Evolutionary conservation across 345 rosid species (phyloP).

Genomic region (Populus tremula): DNA sequence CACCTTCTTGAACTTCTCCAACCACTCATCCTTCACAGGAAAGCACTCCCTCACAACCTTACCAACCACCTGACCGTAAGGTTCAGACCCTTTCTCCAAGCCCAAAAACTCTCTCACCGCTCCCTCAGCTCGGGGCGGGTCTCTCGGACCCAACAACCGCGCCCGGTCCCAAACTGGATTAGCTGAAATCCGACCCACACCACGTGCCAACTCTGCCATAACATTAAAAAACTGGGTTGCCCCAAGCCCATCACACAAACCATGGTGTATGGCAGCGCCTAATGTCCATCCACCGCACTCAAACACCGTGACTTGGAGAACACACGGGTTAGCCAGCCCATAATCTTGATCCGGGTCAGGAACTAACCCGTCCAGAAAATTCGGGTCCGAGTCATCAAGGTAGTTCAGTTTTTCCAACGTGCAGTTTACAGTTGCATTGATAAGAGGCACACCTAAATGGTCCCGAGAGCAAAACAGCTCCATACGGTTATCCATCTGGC

Average conservation of each 20-base stretch:
- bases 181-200: slow-evolving; percentile 38
- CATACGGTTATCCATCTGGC: slow-evolving; percentile 30
- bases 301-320: slow-evolving; percentile 68
- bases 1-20: slow-evolving; percentile 53
- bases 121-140: slow-evolving; percentile 53
- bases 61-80: slow-evolving; percentile 40
- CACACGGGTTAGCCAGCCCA: slow-evolving; percentile 52
- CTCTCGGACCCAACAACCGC: slow-evolving; percentile 59
- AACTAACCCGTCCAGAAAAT: slow-evolving; percentile 49
- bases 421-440: slow-evolving; percentile 53
- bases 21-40: slow-evolving; percentile 57
- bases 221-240: slow-evolving; percentile 73
- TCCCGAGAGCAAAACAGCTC: slow-evolving; percentile 41
- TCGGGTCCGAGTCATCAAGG: slow-evolving; percentile 56
- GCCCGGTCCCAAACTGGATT: slow-evolving; percentile 70
- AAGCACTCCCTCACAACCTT: slow-evolving; percentile 49
- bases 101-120: slow-evolving; percentile 49
- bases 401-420: slow-evolving; percentile 50
- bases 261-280: slow-evolving; percentile 68
- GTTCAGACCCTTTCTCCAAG: slow-evolving; percentile 42
- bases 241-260: slow-evolving; percentile 75
- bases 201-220: slow-evolving; percentile 70
- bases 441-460: slow-evolving; percentile 50
- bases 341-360: slow-evolving; percentile 57
- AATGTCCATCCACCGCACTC: slow-evolving; percentile 71